Base-by-base conservation (phyloP, 805 yeast species). In the Starmerella ratchasimensis region DNA sequence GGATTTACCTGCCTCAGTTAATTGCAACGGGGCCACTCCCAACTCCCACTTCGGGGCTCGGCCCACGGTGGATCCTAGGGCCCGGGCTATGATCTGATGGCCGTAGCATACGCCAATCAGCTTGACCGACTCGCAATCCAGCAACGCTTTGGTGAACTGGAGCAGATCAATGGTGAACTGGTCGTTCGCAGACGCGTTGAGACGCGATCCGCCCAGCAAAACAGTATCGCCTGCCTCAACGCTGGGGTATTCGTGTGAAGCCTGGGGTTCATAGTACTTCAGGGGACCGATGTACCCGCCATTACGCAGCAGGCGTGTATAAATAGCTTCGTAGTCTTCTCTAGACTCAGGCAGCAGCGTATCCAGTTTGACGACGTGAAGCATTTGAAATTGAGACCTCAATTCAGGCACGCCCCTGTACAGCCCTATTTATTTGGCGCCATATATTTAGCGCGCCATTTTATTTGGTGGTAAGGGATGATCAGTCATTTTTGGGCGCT, bases 61-160 rank as follows among this genome's bases (percentile, higher is more conserved):
- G 9, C 59, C 69, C 3, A 79, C 79, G 32, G 57, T 58, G 18
- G 70, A 68, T 2, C 82, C 88, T 31, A 80, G 55, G 5, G 79
- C 73, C 37, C 77, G 68, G 1, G 74, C 76, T 13, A 83, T 56
- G 18, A 81, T 65, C 54, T 83, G 95, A 57, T 84, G 95, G 5
- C 94, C 95, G 54, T 82, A 83, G 56, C 95, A 83, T 29, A 83
- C 62, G 3, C 93, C 93, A 6, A 59, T 40, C 8, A 59, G 36
- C 30, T 45, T 43, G 23, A 45, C 37, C 7, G 39, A 31, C 13
- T 31, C 35, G n/a, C 11, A 17, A 9, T 34, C 51, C 5, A 56
- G 24, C 17, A 44, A 39, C 21, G 27, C 5, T 28, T 36, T 31
- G 13, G 51, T 37, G 37, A 41, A 63, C 25, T 49, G 58, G 3